phyloP scores from a whole-genome alignment of 2,329 filamentous ascomycete genomes.

The Alternaria consortialis region DNA sequence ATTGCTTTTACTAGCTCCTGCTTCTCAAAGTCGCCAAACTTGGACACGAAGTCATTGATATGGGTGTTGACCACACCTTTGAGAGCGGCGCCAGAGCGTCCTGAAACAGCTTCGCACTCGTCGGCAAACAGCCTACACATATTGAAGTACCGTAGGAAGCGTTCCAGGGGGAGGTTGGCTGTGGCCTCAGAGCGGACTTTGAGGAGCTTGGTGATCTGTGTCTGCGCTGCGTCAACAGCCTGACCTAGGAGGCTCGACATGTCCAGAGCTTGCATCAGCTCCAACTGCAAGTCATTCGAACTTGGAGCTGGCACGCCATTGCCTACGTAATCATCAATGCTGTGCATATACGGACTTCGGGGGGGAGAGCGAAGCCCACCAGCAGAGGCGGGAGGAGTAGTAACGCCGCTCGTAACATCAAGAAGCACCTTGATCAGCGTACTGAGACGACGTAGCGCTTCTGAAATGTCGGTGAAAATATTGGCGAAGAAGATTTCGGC shows the following conservation, averaged over 20 bases:
- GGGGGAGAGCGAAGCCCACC: constrained; percentile 58
- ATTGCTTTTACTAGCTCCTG: constrained; percentile 78
- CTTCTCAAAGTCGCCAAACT: constrained; percentile 74
- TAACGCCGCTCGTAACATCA: constrained; percentile 84
- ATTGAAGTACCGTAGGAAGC: constrained; percentile 83
- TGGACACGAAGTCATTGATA: constrained; percentile 80
- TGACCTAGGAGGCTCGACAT: constrained; percentile 80
- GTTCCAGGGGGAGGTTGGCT: constrained; percentile 69
- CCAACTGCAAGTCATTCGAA: constrained; percentile 65
- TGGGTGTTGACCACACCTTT: constrained; percentile 84
- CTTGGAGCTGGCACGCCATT: constrained; percentile 21
- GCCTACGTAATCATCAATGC: constrained; percentile 54
- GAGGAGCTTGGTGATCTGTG: constrained; percentile 76
- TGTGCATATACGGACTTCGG: constrained; percentile 55
- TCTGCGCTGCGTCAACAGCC: constrained; percentile 80
- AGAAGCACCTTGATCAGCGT: constrained; percentile 95
- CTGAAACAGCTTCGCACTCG: constrained; percentile 85
- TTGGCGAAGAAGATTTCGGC: constrained; percentile 83
- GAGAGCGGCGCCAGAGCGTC: constrained; percentile 76
- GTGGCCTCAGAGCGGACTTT: constrained; percentile 80
- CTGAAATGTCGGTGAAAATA: constrained; percentile 87
- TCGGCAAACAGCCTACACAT: constrained; percentile 85
- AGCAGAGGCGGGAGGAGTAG: constrained; percentile 54
- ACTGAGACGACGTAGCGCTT: constrained; percentile 83
- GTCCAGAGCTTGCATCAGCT: constrained; percentile 79